Evolutionary conservation across 768 basidiomycete species (phyloP).

Genomic region (Hemileccinum impolitum): DNA sequence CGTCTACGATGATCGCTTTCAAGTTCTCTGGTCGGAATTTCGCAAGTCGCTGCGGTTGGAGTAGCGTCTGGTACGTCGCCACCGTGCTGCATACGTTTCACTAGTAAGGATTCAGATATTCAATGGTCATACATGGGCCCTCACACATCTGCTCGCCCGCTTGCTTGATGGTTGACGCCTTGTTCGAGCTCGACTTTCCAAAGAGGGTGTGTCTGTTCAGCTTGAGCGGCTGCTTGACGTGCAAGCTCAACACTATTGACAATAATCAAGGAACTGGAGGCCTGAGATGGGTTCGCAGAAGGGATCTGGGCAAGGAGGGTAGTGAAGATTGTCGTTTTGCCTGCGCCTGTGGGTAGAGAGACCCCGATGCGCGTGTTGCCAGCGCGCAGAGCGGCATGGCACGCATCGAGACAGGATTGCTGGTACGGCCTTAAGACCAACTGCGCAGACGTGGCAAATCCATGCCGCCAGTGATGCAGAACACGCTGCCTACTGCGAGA

Average conservation of each 20-base stretch:
- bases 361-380: slow-evolving; percentile 80
- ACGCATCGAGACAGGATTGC: slow-evolving; percentile 72
- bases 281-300: slow-evolving; percentile 41
- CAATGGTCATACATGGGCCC: background rate
- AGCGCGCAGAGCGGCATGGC: slow-evolving; percentile 61
- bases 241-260: slow-evolving; percentile 92
- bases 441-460: background rate
- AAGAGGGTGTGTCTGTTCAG: slow-evolving; percentile 58
- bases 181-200: slow-evolving; percentile 93
- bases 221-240: slow-evolving; percentile 76
- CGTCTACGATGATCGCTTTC: slow-evolving; percentile 84
- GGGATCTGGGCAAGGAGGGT: slow-evolving; percentile 67
- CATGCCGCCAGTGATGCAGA: too few relatives aligned
- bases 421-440: slow-evolving; percentile 81
- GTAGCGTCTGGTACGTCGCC: slow-evolving; percentile 85
- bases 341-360: slow-evolving; percentile 80
- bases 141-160: slow-evolving; percentile 83
- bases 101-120: background rate
- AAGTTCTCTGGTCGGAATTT: slow-evolving; percentile 70
- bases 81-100: slow-evolving; percentile 54
- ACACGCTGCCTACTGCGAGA: too few relatives aligned
- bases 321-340: slow-evolving; percentile 92
- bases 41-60: slow-evolving; percentile 55
- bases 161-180: slow-evolving; percentile 67
- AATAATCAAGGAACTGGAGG: slow-evolving; percentile 68